Base-by-base conservation (phyloP, 176 grass and related monocot genomes). In the Poa annua region DNA sequence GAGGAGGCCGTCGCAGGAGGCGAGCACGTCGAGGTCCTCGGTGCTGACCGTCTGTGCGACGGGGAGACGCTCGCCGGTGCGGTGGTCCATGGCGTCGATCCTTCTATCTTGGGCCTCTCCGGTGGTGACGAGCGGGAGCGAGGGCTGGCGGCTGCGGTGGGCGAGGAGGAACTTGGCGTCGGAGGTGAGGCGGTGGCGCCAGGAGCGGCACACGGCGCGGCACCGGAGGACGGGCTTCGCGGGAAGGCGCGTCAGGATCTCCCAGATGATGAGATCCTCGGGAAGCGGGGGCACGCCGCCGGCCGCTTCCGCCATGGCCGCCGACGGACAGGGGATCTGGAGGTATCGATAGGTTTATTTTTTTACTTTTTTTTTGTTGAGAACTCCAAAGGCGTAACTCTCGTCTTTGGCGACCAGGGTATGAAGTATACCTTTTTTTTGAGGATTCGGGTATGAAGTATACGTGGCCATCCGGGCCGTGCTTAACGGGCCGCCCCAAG, bases 111-210 rank as follows among this genome's bases (percentile, higher is more conserved):
- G 45, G 26, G 4, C 26, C 6, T 51, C 48, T 7, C 14, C 16
- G 71, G 71, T 75, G 71, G 47, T 34, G 38, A 70, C 5, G 36
- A 70, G 66, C 38, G 20, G 67, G 67, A 71, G 39, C 11, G 38
- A 13, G 67, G 67, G 39, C 67, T 71, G 67, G 67, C 39, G 41
- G 68, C 41, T 12, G 68, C 42, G 68, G 68, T 72, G 74, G 29
- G 48, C 74, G 17, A 55, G 19, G 51, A 76, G 74, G 74, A 76
- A 76, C 0, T 48, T 26, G 32, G 32, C 11, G 74, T 35, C 32
- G 74, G 74, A 55, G 74, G 51, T 76, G 74, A 76, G 74, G 74
- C 32, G 33, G 74, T 52, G 50, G 50, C 50, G 74, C 74, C 49
- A 76, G 74, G 74, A 35, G 74, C 74, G 74, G 74, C 48, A 76